Conservation (phyloP, 192 early-diverging fungal genomes). For the Geranomyces michiganensis region DNA sequence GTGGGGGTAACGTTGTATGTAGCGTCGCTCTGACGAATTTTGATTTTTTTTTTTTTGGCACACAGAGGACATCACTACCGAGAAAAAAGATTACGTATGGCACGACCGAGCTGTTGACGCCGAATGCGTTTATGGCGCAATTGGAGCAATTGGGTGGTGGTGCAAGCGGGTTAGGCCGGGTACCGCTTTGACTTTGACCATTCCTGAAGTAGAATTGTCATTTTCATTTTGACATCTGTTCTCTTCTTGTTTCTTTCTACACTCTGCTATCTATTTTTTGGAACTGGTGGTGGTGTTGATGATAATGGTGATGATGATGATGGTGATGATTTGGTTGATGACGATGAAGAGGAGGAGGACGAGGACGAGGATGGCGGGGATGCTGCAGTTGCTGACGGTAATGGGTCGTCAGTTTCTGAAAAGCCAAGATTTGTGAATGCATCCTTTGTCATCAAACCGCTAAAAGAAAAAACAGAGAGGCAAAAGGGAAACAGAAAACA, state of each 20-base stretch:
- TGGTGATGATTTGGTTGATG: background rate
- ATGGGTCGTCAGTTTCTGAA: slow-evolving; percentile 26
- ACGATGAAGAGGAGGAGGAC: background rate
- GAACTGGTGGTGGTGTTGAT: background rate
- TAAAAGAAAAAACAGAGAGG: slow-evolving; percentile 31
- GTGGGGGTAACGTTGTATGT: background rate
- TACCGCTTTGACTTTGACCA: too few species aligned
- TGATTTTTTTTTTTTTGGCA: background rate
- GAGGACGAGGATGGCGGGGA: background rate
- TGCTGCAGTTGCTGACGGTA: background rate
- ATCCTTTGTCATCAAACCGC: slow-evolving; percentile 70
- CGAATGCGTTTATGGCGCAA: slow-evolving; percentile 80
- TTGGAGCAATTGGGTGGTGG: slow-evolving; percentile 65
- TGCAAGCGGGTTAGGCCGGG: too few species aligned
- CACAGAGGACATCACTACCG: slow-evolving; percentile 40
- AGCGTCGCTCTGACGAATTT: background rate
- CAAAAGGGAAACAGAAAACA: background rate
- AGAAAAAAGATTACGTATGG: slow-evolving; percentile 91
- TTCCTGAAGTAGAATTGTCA: too few species aligned
- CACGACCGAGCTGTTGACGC: slow-evolving; percentile 84
- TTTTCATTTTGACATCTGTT: too few species aligned
- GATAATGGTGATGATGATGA: slow-evolving; percentile 3
- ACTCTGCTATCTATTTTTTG: too few species aligned
- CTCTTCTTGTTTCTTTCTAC: too few species aligned
- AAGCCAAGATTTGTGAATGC: slow-evolving; percentile 72